A percentile compares a stretch with the other conserved stretches of the same genome.
These are phyloP conservation scores for Nakazawaea wickerhamii DNA, from an alignment of 805 yeast genomes.

Conservation along the genomic window DNA sequence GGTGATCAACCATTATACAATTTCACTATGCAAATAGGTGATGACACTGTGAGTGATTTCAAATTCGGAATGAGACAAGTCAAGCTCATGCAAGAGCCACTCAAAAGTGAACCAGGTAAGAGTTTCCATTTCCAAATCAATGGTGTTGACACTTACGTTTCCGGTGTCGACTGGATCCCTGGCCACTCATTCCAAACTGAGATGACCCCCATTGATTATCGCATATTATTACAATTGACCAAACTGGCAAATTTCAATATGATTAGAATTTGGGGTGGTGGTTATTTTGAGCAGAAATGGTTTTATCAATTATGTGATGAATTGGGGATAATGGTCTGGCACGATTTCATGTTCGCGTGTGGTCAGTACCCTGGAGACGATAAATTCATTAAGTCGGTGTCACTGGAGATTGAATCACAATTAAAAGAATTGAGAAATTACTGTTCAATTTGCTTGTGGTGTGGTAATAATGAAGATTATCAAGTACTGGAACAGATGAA, in stretches of 20 bases:
- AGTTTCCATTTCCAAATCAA: conserved; percentile 40
- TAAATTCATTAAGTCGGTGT: conserved; percentile 30
- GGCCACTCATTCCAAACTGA: conserved; percentile 34
- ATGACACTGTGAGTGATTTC: conserved; percentile 15
- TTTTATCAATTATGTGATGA: conserved; percentile 41
- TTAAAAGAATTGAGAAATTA: conserved; percentile 35
- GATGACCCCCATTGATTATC: conserved; percentile 31
- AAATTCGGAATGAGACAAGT: conserved; percentile 36
- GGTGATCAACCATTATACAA: conserved; percentile 33
- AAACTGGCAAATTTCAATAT: conserved; percentile 35
- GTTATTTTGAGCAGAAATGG: conserved; percentile 35
- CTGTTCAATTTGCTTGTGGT: conserved; percentile 33
- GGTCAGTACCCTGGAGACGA: conserved; percentile 45
- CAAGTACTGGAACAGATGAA: conserved; percentile 34
- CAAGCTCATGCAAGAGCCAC: conserved; percentile 33
- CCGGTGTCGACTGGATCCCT: conserved; percentile 47
- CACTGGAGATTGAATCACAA: conserved; percentile 33
- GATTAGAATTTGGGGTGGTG: conserved; percentile 49
- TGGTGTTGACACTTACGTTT: conserved; percentile 30
- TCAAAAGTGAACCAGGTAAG: conserved; percentile 26
- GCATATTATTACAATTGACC: conserved; percentile 29
- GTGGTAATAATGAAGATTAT: conserved; percentile 46
- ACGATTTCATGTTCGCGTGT: conserved; percentile 55
- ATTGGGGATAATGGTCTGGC: conserved; percentile 44
- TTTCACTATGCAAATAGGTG: conserved; percentile 17